phyloP scores from a whole-genome alignment of 768 basidiomycete genomes.

The Tylopilus felleus region DNA sequence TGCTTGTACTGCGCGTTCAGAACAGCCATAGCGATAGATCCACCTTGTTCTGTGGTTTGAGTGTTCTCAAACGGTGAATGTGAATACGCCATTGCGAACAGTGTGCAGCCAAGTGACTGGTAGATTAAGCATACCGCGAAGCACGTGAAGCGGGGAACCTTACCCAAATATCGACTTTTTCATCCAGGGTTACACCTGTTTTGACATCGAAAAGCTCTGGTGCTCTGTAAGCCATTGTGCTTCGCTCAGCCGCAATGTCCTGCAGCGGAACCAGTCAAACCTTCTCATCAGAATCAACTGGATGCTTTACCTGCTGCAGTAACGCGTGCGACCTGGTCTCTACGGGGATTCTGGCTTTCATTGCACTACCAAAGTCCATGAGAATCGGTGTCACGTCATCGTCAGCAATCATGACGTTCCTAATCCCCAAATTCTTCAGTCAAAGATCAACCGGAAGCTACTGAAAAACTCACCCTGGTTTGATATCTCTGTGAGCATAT shows the following conservation, averaged over 20 bases:
- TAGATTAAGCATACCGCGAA: slow-evolving; percentile 6
- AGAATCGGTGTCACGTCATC: slow-evolving; percentile 81
- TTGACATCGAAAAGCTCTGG: slow-evolving; percentile 98
- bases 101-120: slow-evolving; percentile 92
- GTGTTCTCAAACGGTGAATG: slow-evolving; percentile 95
- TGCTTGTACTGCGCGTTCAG: slow-evolving; percentile 91
- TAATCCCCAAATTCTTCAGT: slow-evolving; percentile 29
- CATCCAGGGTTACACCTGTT: slow-evolving; percentile 80
- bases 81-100: slow-evolving; percentile 92
- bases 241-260: slow-evolving; percentile 97
- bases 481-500: slow-evolving; percentile 95
- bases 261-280: slow-evolving; percentile 26
- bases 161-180: slow-evolving; percentile 98
- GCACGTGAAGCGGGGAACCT: slow-evolving; percentile 18
- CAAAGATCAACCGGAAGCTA: background rate
- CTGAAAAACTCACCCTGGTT: slow-evolving; percentile 72
- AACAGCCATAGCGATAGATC: slow-evolving; percentile 97
- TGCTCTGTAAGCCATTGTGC: slow-evolving; percentile 97
- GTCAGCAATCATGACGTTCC: slow-evolving; percentile 96
- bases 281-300: background rate
- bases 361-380: slow-evolving; percentile 96
- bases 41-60: slow-evolving; percentile 90
- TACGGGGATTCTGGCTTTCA: slow-evolving; percentile 80
- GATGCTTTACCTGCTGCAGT: slow-evolving; percentile 69
- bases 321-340: slow-evolving; percentile 84